These are phyloP conservation scores for Kwoniella dejecticola DNA, from an alignment of 768 basidiomycete genomes.

Conservation along the genomic window DNA sequence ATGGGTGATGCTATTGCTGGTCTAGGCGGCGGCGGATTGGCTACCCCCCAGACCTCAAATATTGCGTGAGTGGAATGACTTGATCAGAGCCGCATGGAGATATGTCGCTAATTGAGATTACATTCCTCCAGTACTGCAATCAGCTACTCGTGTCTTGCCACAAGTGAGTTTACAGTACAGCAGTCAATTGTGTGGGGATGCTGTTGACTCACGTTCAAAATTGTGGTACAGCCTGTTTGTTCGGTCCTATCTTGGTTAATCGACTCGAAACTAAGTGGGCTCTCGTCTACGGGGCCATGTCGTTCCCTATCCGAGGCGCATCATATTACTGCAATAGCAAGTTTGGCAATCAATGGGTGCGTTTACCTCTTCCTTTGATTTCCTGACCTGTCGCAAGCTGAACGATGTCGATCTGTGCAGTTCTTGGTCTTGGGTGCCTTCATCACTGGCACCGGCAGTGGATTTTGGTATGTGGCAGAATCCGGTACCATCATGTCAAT, in stretches of 20 bases:
- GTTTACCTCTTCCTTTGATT: too few relatives aligned
- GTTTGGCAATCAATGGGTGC: slow-evolving; percentile 18
- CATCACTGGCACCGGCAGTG: slow-evolving; percentile 26
- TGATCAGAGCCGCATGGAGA: too few relatives aligned
- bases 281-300: slow-evolving; percentile 26
- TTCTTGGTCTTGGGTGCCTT: slow-evolving; percentile 19
- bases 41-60: slow-evolving; percentile 31
- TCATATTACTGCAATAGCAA: slow-evolving; percentile 22
- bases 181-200: too few relatives aligned
- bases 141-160: slow-evolving; percentile 27
- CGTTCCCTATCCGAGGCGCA: slow-evolving; percentile 23
- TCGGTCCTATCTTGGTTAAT: slow-evolving; percentile 45
- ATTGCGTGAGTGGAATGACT: slow-evolving; percentile 16
- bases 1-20: slow-evolving; percentile 22
- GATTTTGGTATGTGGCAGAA: slow-evolving; percentile 30
- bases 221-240: slow-evolving; percentile 13
- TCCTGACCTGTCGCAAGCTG: too few relatives aligned
- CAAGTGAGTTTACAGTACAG: slow-evolving; percentile 5
- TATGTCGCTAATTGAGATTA: too few relatives aligned
- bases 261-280: slow-evolving; percentile 41
- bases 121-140: slow-evolving; percentile 17
- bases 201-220: too few relatives aligned
- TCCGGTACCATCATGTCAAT: slow-evolving; percentile 32
- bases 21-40: slow-evolving; percentile 28
- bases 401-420: too few relatives aligned